A percentile compares a stretch with the other conserved stretches of the same genome.
Conservation (phyloP, 2,329 filamentous ascomycete genomes). For the Fusarium sacchari region DNA sequence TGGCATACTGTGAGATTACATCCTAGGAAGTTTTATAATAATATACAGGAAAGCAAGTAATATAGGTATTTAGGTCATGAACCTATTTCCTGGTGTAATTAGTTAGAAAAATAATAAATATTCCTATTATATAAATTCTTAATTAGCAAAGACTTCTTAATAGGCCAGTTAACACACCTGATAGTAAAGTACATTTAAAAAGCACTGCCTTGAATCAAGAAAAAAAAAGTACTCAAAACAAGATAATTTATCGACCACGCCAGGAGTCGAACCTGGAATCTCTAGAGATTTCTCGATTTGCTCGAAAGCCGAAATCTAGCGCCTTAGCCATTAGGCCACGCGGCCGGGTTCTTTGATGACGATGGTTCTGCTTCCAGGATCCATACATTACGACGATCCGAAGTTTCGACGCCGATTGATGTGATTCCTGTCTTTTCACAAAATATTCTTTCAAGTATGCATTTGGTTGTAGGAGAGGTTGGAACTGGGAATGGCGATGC, state of each 20-base stretch:
- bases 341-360: neutral
- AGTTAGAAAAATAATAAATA: neutral
- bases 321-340: slow-evolving; percentile 30
- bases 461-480: neutral
- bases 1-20: neutral
- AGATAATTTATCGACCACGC: no score
- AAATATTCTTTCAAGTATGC: accelerated
- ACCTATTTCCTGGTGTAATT: no score
- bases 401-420: no score
- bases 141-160: accelerated
- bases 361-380: neutral
- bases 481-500: accelerated
- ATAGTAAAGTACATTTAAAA: no score
- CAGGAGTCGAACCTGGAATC: slow-evolving; percentile 27
- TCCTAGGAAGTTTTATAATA: neutral
- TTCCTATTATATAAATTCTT: accelerated
- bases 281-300: slow-evolving; percentile 14
- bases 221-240: accelerated
- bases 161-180: accelerated
- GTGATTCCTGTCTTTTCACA: neutral
- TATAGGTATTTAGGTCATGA: no score
- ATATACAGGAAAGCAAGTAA: accelerated
- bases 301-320: slow-evolving; percentile 20
- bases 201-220: neutral
- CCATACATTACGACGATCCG: accelerated